Base-by-base conservation (phyloP, 306 rosid species). In the Oemleria cerasiformis region DNA sequence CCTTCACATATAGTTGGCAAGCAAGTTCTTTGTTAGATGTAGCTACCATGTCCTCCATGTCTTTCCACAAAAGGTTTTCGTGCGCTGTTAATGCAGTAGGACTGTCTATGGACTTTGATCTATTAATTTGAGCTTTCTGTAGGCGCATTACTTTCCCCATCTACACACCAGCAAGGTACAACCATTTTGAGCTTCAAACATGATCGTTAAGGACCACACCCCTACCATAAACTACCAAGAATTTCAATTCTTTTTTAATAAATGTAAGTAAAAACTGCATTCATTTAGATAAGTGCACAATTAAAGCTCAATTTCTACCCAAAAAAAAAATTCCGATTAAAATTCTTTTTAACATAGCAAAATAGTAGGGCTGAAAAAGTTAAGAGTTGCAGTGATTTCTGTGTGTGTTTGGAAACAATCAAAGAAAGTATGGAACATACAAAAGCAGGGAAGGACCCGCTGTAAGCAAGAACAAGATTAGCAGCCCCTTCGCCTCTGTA, bases 401-500 rank as follows among this genome's bases (percentile, higher is more conserved):
- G 10, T 56, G 61, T 56, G 61, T 49, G 54, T 49, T 49, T 49
- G 54, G 49, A 45, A 10, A 45, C 49, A 45, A 45, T 45, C 15
- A 43, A 65, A 11, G 16, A 59, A 25, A 16, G 38, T 1, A 39
- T 13, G 62, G 7, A 75, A 83, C 91, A 5, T 69, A 89, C 97
- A 62, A 86, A 95, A 51, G 78, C 0, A 45, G 92, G 80, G 71
- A 86, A 85, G 45, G 90, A 88, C 70, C 97, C 96, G 20, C 63
- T 62, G 77, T 91, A 89, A 43, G 92, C 85, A 10, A 95, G 92
- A 67, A 92, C 96, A 49, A 95, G 79, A 84, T 95, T 95, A 25
- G 87, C 92, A 74, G 97, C 96, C 74, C 99, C 99, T 89, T 95
- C 99, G 70, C 99, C 99, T 81, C 90, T 84, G 79, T 91, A 91